Percentiles rank a stretch among this genome's conserved stretches.
phyloP scores from a whole-genome alignment of 2,329 filamentous ascomycete genomes.

The Cordyceps pruinosa region DNA sequence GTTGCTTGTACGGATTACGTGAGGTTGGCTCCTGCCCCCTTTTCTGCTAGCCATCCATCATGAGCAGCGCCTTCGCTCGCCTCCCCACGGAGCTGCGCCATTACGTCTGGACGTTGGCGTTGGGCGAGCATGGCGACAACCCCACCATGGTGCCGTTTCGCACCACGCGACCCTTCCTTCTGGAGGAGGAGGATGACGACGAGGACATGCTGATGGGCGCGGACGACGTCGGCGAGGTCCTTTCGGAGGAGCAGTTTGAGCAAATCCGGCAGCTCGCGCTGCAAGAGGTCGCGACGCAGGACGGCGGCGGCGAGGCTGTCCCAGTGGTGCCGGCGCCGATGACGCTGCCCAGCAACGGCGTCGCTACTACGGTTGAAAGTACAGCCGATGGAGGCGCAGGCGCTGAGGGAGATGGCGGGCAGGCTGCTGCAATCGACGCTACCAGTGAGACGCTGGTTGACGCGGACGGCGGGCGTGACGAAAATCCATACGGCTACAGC shows the following conservation, averaged over 20 bases:
- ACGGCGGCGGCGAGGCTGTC: not conserved
- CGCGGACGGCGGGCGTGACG: not conserved
- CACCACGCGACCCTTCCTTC: not conserved
- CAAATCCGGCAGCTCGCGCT: not conserved
- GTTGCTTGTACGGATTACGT: no score
- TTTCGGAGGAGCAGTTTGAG: not conserved
- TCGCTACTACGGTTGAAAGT: not conserved
- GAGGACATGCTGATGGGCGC: not conserved
- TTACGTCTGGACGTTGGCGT: constrained; percentile 18
- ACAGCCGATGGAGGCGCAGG: not conserved
- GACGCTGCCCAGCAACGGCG: constrained; percentile 1
- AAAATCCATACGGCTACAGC: not conserved
- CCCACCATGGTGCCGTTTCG: constrained; percentile 17
- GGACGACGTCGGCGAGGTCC: not conserved
- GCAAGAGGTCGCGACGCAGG: not conserved
- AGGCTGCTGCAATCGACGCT: not conserved
- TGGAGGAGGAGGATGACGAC: constrained; percentile 1
- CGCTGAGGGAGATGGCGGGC: not conserved
- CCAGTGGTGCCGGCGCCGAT: not conserved
- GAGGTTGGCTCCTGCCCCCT: no score
- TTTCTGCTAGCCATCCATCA: not conserved
- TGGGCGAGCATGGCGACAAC: constrained; percentile 12
- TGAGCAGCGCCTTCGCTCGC: constrained; percentile 14
- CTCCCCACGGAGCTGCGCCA: constrained; percentile 22
- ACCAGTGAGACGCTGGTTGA: not conserved